phyloP scores from a whole-genome alignment of 2,329 filamentous ascomycete genomes.

The Penicillium sclerotigenum region DNA sequence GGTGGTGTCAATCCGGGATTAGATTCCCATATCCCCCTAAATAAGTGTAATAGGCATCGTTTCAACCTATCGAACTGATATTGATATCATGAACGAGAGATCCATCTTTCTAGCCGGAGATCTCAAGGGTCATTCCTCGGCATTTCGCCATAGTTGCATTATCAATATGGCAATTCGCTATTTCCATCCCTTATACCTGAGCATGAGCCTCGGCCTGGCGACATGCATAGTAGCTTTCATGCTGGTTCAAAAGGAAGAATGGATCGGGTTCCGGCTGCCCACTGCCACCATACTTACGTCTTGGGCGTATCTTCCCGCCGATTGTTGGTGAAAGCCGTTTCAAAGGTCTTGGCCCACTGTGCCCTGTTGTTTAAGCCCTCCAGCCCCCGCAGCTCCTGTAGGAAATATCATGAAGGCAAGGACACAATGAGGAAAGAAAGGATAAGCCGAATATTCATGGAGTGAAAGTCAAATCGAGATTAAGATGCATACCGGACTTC shows the following conservation, averaged over 20 bases:
- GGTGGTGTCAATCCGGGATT: background rate
- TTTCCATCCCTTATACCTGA: background rate
- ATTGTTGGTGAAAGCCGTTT: slow-evolving; percentile 31
- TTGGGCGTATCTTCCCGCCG: slow-evolving; percentile 27
- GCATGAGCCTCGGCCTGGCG: background rate
- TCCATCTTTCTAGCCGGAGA: background rate
- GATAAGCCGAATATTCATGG: background rate
- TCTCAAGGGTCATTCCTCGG: background rate
- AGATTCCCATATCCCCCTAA: background rate
- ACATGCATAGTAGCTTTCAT: slow-evolving; percentile 27
- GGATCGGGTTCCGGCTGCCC: slow-evolving; percentile 33
- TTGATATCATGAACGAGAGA: background rate
- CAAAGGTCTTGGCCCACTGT: slow-evolving; percentile 44
- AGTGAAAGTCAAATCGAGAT: background rate
- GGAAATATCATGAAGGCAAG: slow-evolving; percentile 41
- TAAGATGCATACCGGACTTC: slow-evolving; percentile 32
- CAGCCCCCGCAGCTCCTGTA: slow-evolving; percentile 42
- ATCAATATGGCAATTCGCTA: background rate
- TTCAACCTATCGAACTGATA: background rate
- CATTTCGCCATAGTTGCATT: background rate
- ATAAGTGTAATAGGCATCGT: background rate
- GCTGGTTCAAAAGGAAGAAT: slow-evolving; percentile 35
- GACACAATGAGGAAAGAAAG: slow-evolving; percentile 21
- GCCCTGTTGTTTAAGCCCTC: slow-evolving; percentile 43
- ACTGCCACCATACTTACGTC: slow-evolving; percentile 30